A percentile compares a stretch with the other conserved stretches of the same genome.
Evolutionary conservation across 108 stramenopile species (phyloP).

Genomic region (Ochromonas danica): DNA sequence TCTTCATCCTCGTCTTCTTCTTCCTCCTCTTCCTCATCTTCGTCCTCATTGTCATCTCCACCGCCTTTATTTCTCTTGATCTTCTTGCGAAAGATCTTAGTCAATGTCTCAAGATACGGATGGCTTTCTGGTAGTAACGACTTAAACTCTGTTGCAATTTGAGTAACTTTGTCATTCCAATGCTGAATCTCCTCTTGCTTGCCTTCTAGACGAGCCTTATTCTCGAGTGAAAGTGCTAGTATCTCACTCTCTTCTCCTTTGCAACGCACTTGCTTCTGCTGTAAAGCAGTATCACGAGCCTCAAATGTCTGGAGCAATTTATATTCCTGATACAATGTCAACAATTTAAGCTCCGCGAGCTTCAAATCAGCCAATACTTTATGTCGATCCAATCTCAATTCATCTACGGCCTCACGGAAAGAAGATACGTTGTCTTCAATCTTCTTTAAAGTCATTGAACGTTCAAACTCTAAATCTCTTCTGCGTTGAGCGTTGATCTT

Average conservation of each 20-base stretch:
- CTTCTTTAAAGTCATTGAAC: slow-evolving; percentile 39
- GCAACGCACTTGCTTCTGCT: slow-evolving; percentile 52
- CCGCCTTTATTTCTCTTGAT: slow-evolving; percentile 53
- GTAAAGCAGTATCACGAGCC: slow-evolving; percentile 53
- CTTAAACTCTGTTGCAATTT: slow-evolving; percentile 50
- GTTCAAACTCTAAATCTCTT: slow-evolving; percentile 36
- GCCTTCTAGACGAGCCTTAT: slow-evolving; percentile 50
- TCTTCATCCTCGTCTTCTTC: slow-evolving; percentile 52
- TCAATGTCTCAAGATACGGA: slow-evolving; percentile 44
- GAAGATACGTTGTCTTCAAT: slow-evolving; percentile 40
- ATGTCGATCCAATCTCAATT: slow-evolving; percentile 55
- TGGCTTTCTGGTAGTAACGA: slow-evolving; percentile 46
- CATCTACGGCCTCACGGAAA: slow-evolving; percentile 54
- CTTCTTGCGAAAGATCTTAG: slow-evolving; percentile 61
- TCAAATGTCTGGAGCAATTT: slow-evolving; percentile 57
- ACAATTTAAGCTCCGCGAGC: slow-evolving; percentile 54
- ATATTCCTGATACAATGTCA: slow-evolving; percentile 56
- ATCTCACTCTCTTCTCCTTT: slow-evolving; percentile 56
- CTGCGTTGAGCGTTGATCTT: neutral
- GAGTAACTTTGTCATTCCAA: slow-evolving; percentile 40
- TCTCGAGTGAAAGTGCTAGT: slow-evolving; percentile 42
- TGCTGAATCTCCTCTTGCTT: slow-evolving; percentile 6
- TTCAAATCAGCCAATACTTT: slow-evolving; percentile 51
- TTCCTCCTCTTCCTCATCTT: slow-evolving; percentile 54
- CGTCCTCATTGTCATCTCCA: slow-evolving; percentile 53